A percentile compares a stretch with the other conserved stretches of the same genome.
Conservation (phyloP, 1,139 yeast genomes). For the Yamadazyma triangularis region DNA sequence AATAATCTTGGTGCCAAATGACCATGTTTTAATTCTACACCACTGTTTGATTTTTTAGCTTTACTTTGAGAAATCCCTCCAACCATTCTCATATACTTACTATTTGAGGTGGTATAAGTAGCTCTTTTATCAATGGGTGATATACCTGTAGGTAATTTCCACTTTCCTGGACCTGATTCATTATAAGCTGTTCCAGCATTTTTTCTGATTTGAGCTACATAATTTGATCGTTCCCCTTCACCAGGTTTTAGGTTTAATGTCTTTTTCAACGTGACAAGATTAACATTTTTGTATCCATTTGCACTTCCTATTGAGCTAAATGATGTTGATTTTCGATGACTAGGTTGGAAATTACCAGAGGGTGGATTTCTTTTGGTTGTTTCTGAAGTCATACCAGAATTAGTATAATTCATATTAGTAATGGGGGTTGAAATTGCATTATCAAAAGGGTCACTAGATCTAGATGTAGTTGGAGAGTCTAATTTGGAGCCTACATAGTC, state of each 20-base stretch:
- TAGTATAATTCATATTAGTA: conserved; percentile 8
- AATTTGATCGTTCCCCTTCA: conserved; percentile 50
- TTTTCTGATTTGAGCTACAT: conserved; percentile 51
- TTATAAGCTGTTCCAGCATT: conserved; percentile 54
- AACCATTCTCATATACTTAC: conserved; percentile 27
- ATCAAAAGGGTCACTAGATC: conserved; percentile 7
- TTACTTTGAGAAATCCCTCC: conserved; percentile 22
- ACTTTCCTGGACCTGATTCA: conserved; percentile 50
- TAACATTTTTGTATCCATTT: conserved; percentile 32
- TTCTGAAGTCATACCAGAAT: conserved; percentile 1
- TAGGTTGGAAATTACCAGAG: conserved; percentile 1
- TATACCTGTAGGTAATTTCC: conserved; percentile 67
- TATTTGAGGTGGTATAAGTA: conserved; percentile 22
- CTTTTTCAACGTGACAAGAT: conserved; percentile 35
- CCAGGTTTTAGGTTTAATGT: conserved; percentile 39
- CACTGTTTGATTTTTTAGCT: conserved; percentile 32
- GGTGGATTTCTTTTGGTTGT: conserved; percentile 1
- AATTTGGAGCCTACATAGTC: background rate
- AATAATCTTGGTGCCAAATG: conserved; percentile 69
- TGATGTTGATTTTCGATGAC: conserved; percentile 19
- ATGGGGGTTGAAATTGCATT: conserved; percentile 14
- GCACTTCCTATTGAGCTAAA: conserved; percentile 35
- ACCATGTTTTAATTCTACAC: conserved; percentile 70
- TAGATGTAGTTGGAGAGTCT: conserved; percentile 3
- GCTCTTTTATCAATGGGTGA: conserved; percentile 37